Base-by-base conservation (phyloP, 352 stramenopile species). In the Pythium graminicola region DNA sequence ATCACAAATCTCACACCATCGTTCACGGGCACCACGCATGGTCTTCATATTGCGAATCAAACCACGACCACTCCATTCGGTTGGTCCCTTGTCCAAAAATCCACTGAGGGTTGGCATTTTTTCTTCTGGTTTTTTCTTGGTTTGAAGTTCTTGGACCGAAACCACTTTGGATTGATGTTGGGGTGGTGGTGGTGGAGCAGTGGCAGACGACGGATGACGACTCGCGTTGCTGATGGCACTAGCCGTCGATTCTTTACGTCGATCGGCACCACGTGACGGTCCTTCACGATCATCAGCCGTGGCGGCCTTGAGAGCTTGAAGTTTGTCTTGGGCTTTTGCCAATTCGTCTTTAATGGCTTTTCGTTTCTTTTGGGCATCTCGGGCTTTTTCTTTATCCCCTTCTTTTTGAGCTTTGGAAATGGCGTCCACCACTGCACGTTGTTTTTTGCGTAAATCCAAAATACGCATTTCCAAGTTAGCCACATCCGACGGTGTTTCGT, bases 71-170 rank as follows among this genome's bases (percentile, higher is more conserved):
- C 78, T 87, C 79, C 81, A 94, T 35, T 94, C 81, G 7, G 81
- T 92, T n/a, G 83, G 83, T 1, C 82, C 82, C 63, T 94, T 94
- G 23, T 91, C 83, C 49, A 94, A 62, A 58, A 89, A 92, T 0
- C 81, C 81, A 39, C 48, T 74, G 6, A 89, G 54, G 50, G 81
- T 89, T 27, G 79, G 81, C 67, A 92, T 88, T 42, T 81, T 84
- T 9, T 49, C 42, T 10, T 79, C 69, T 24, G 36, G 29, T 17
- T 57, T 58, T 31, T 65, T 73, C 36, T 55, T 56, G 3, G 39
- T 48, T n/a, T 16, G 14, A 6, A 32, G 14, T 22, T 62, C 46
- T 16, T 50, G 46, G 11, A 40, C 20, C 19, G 54, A 56, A 17
- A 61, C 31, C 5, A 41, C 31, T 23, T 42, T 53, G 31, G 44